Base-by-base conservation (phyloP, 2,329 filamentous ascomycete genomes). In the Paracamarosporium sp. region DNA sequence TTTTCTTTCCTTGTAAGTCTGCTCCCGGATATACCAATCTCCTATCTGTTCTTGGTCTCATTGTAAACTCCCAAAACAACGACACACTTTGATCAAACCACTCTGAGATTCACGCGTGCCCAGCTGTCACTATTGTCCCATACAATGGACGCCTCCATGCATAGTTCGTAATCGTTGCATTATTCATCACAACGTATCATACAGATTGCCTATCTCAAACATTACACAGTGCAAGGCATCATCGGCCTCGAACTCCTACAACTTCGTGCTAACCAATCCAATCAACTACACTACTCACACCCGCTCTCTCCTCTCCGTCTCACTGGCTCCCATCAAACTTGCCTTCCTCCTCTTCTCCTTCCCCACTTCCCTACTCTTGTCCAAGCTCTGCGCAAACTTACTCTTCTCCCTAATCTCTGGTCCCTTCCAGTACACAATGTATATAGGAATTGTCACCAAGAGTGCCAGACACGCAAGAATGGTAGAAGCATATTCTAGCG, bases 401-500 rank as follows among this genome's bases (percentile, higher is more conserved):
- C 81, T 84, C 38, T 77, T 79, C 28, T 71, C 78, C 3, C 85
- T 77, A 31, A 88, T 81, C 9, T 75, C 69, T 0, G 84, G 82
- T 0, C 85, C 85, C 60, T 85, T 83, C 76, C 77, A 80, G 64
- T 86, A 87, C 62, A 87, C 82, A 17, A 83, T 65, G 59, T 84
- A 86, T 3, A 86, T 83, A 0, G 85, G 82, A 4, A 81, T 74
- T 0, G 81, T 78, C 5, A 87, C 78, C 3, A 84, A 44, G 2
- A 83, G 64, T 1, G 82, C 79, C 28, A 87, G 64, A 30, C 74
- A 79, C 0, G 80, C 83, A 0, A 88, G 79, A 6, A 86, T 79
- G 0, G 82, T 83, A 27, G 82, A 83, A 0, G 85, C 85, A 60
- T 79, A 82, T 53, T 84, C 79, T 2, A 87, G 76, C 47, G 82